These are phyloP conservation scores for Boletus patriciae DNA, from an alignment of 768 basidiomycete species.

Conservation along the genomic window DNA sequence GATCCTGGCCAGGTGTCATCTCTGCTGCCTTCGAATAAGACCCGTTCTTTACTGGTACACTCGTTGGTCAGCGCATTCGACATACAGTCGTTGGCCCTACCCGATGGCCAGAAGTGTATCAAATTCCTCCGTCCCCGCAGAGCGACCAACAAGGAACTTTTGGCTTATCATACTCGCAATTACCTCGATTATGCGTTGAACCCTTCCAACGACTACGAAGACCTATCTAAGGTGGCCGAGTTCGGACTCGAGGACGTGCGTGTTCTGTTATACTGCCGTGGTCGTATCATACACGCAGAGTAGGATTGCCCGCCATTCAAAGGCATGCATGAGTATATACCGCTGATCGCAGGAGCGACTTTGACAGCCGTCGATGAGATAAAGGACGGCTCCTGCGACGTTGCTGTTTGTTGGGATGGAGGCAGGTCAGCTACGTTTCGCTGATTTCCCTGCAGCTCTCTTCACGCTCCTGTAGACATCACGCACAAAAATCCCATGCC, in stretches of 20 bases:
- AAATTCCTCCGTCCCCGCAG: slow-evolving; percentile 51
- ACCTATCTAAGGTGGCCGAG: slow-evolving; percentile 31
- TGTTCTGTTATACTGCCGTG: neutral
- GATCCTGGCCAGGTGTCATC: slow-evolving; percentile 41
- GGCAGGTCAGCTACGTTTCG: slow-evolving; percentile 54
- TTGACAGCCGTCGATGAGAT: slow-evolving; percentile 71
- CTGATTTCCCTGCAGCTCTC: neutral
- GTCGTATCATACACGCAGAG: slow-evolving; percentile 1
- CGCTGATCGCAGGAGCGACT: slow-evolving; percentile 72
- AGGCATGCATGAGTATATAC: slow-evolving; percentile 66
- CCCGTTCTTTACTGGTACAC: slow-evolving; percentile 66
- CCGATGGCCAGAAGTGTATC: slow-evolving; percentile 29
- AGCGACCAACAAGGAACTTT: slow-evolving; percentile 59
- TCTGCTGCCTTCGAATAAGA: slow-evolving; percentile 66
- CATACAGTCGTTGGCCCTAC: slow-evolving; percentile 39
- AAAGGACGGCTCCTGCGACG: slow-evolving; percentile 46
- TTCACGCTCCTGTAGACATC: slow-evolving; percentile 55
- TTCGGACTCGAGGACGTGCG: slow-evolving; percentile 64
- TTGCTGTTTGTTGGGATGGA: slow-evolving; percentile 90
- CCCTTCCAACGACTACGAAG: slow-evolving; percentile 28
- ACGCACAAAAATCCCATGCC: slow-evolving; percentile 74
- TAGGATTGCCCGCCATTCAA: slow-evolving; percentile 85
- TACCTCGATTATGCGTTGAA: slow-evolving; percentile 64
- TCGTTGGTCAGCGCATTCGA: slow-evolving; percentile 56
- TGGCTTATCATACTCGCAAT: slow-evolving; percentile 66